These are phyloP conservation scores for Pseudogymnoascus sp. DNA, from an alignment of 2,329 filamentous ascomycete genomes.

Conservation along the genomic window DNA sequence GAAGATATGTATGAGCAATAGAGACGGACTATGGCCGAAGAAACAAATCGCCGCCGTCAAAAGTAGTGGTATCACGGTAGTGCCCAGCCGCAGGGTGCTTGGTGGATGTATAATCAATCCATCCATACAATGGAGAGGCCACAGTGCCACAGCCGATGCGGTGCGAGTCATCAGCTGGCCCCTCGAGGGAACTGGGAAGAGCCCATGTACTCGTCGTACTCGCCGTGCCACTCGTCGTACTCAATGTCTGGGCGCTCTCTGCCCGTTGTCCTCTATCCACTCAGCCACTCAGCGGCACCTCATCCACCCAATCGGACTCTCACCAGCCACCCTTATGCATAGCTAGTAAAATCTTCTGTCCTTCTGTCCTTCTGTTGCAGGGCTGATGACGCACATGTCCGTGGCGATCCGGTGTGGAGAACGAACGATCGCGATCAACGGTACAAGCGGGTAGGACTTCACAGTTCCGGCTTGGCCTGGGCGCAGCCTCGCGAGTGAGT, in stretches of 20 bases:
- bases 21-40: background rate
- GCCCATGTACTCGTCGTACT: background rate
- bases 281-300: background rate
- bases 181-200: background rate
- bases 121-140: background rate
- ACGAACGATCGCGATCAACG: background rate
- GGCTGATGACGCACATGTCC: conserved; percentile 2
- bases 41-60: background rate
- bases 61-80: background rate
- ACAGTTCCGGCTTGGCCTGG: background rate
- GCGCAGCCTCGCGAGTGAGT: background rate
- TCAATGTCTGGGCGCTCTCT: background rate
- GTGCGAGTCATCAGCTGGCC: conserved; percentile 6
- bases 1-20: background rate
- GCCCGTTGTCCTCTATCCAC: background rate
- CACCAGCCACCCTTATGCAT: background rate
- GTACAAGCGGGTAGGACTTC: background rate
- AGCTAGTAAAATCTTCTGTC: background rate
- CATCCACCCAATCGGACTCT: background rate
- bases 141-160: background rate
- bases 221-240: background rate
- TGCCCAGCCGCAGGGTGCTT: background rate
- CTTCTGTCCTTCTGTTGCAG: background rate
- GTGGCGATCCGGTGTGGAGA: conserved; percentile 6
- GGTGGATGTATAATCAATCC: background rate